Evolutionary conservation across 441 rosid genomes (phyloP).

Genomic region (Populus hybrid): DNA sequence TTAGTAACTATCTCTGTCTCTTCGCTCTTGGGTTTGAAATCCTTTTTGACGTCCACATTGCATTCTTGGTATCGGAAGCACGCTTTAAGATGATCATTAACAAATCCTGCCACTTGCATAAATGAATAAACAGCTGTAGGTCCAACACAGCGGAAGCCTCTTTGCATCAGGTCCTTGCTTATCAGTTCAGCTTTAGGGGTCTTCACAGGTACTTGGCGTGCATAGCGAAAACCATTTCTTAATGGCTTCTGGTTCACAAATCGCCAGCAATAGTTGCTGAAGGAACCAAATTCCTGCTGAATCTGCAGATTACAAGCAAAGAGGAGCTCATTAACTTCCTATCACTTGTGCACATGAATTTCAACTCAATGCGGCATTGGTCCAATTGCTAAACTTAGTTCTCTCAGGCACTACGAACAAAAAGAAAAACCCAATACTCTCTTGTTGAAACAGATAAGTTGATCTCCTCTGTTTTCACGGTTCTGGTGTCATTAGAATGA

Average conservation of each 20-base stretch:
- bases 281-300: constrained; percentile 78
- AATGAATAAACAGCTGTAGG: constrained; percentile 79
- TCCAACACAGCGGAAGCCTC: constrained; percentile 89
- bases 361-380: background rate
- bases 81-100: constrained; percentile 68
- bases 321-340: background rate
- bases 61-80: constrained; percentile 80
- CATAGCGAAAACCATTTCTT: constrained; percentile 59
- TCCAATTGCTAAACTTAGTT: background rate
- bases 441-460: background rate
- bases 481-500: background rate
- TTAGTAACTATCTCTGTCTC: constrained; percentile 26
- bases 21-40: constrained; percentile 20
- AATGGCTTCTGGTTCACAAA: constrained; percentile 61
- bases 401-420: background rate
- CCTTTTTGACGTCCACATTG: constrained; percentile 25
- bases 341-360: background rate
- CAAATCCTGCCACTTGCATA: constrained; percentile 79
- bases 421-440: background rate
- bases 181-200: constrained; percentile 82
- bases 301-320: constrained; percentile 44
- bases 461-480: background rate
- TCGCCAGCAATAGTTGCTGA: constrained; percentile 74
- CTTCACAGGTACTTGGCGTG: constrained; percentile 76
- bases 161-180: constrained; percentile 87